These are phyloP conservation scores for Pseudotsuga menziesii DNA, from an alignment of 75 land plant species.

Conservation along the genomic window DNA sequence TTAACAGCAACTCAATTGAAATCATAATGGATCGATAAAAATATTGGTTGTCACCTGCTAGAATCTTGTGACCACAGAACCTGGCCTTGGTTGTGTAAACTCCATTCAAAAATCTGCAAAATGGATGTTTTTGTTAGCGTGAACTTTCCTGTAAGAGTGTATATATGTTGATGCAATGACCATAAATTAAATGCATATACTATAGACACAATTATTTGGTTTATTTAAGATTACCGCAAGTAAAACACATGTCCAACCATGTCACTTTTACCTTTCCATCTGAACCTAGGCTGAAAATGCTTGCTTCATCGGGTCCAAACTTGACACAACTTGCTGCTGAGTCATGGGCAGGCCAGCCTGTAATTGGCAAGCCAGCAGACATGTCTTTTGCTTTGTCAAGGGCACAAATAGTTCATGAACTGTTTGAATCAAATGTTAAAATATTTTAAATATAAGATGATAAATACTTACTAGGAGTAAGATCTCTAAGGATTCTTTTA, in stretches of 20 bases:
- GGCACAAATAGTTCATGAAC: too few species aligned
- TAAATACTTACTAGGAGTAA: too few species aligned
- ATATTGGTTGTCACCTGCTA: slow-evolving; percentile 44
- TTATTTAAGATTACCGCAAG: not conserved
- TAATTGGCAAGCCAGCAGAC: slow-evolving; percentile 89
- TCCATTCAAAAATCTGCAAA: slow-evolving; percentile 81
- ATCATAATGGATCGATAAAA: not conserved
- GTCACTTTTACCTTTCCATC: slow-evolving; percentile 81
- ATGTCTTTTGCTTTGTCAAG: slow-evolving; percentile 57
- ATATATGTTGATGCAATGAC: not conserved
- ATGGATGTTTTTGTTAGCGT: not conserved
- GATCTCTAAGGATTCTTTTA: too few species aligned
- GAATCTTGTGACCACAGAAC: slow-evolving; percentile 70
- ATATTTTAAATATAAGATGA: too few species aligned
- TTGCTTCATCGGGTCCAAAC: slow-evolving; percentile 93
- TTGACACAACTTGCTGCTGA: slow-evolving; percentile 80
- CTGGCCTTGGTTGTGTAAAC: slow-evolving; percentile 86
- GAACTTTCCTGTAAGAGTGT: not conserved
- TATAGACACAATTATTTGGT: not conserved
- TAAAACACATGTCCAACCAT: not conserved
- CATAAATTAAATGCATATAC: not conserved
- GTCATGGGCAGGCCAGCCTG: slow-evolving; percentile 99
- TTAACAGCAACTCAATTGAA: not conserved
- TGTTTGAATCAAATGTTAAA: too few species aligned
- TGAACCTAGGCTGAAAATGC: slow-evolving; percentile 88